Base-by-base conservation (phyloP, 495 filamentous ascomycete genomes). In the Penicillium chermesinum region DNA sequence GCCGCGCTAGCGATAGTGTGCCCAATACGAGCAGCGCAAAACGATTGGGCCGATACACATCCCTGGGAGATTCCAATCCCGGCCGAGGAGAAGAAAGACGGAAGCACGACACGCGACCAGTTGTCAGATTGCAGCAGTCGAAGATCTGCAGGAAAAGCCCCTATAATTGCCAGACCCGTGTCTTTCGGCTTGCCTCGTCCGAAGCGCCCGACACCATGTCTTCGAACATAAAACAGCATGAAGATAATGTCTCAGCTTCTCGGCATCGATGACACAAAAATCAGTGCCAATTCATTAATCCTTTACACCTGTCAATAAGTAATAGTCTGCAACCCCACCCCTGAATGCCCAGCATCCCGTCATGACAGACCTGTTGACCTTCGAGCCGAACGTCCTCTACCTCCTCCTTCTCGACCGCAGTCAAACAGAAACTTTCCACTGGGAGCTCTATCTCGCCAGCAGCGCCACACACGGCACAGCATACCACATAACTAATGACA, bases 401-500 rank as follows among this genome's bases (percentile, higher is more conserved):
- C 19, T 62, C 43, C 52, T 57, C 43, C 49, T 62, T 12, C 45
- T 53, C 1, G 58, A 57, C 27, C 50, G 55, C 17, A 55, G 55
- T n/a, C 32, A 45, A 32, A 44, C 25, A 22, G 57, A 53, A 27
- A 38, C 25, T 12, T 59, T 64, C 39, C 52, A 62, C 16, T 64
- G 58, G 61, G 42, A 47, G 20, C 34, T 64, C 5, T 62, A 55
- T 34, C 61, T 64, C 20, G 43, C 54, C 5, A 50, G 37, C n/a
- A 49, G 54, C 8, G 16, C 35, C 21, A 49, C 33, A 3, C 38
- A 35, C 2, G 61, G 58, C 3, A 42, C 16, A n/a, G 30, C 44
- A 7, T 57, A 48, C 38, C 51, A 55, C 38, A 44, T 57, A 10
- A 54, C 49, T 25, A 61, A 64, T 45, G 42, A 49, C 1, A 6